A percentile compares a stretch with the other conserved stretches of the same genome.
Evolutionary conservation across 2,329 filamentous ascomycete species (phyloP).

Genomic region (Massarina eburnea): DNA sequence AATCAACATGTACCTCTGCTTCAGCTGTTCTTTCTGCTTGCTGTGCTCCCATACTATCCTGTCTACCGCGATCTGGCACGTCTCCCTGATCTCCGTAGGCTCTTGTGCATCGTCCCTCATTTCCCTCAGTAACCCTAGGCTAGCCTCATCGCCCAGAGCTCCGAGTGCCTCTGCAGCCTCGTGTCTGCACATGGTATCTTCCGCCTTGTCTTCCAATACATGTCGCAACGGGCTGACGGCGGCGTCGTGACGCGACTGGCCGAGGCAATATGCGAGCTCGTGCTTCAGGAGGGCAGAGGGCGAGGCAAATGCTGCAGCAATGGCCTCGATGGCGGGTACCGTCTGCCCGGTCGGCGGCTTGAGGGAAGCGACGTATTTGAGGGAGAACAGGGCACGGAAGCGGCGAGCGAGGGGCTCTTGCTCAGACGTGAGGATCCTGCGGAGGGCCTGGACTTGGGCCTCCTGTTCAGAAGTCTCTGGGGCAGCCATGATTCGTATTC

Average conservation of each 20-base stretch:
- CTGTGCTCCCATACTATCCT: constrained; percentile 91
- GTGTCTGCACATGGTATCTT: constrained; percentile 94
- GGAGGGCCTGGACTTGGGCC: constrained; percentile 63
- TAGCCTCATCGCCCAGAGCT: constrained; percentile 74
- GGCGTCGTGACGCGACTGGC: constrained; percentile 78
- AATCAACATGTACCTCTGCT: constrained; percentile 60
- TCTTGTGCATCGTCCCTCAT: constrained; percentile 77
- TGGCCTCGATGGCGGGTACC: constrained; percentile 71
- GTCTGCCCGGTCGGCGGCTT: constrained; percentile 59
- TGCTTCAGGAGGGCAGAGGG: constrained; percentile 92
- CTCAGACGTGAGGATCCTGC: constrained; percentile 79
- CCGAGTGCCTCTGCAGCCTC: constrained; percentile 95
- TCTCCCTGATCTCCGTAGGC: constrained; percentile 82
- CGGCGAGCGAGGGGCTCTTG: constrained; percentile 79
- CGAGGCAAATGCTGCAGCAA: constrained; percentile 82
- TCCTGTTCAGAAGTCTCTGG: constrained; percentile 21
- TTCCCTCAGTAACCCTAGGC: constrained; percentile 71
- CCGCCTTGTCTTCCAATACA: constrained; percentile 74
- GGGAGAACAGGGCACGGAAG: constrained; percentile 95
- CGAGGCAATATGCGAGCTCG: constrained; percentile 94
- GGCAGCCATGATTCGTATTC: constrained; percentile 32
- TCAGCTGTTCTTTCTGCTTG: constrained; percentile 66
- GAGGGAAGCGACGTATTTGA: constrained; percentile 86
- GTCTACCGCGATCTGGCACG: constrained; percentile 94
- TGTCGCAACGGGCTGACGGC: constrained; percentile 72